phyloP scores from a whole-genome alignment of 768 basidiomycete species.

The Tricholomella constricta region DNA sequence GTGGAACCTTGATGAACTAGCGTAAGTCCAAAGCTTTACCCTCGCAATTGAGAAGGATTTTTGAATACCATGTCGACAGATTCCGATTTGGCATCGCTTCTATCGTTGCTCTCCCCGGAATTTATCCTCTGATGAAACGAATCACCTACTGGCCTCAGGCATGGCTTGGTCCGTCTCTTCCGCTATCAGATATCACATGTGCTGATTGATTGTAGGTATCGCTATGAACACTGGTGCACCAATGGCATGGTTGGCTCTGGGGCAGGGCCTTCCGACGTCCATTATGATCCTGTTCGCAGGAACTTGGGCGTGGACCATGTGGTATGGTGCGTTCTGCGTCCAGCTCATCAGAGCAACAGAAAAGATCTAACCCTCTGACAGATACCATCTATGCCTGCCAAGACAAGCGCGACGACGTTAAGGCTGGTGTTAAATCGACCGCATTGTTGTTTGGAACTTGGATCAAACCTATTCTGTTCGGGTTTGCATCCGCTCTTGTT shows the following conservation, averaged over 20 bases:
- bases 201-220: slow-evolving; percentile 17
- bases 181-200: neutral
- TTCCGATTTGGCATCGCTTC: slow-evolving; percentile 16
- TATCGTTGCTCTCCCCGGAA: slow-evolving; percentile 20
- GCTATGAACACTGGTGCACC: slow-evolving; percentile 36
- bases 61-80: neutral
- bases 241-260: slow-evolving; percentile 31
- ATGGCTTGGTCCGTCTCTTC: slow-evolving; percentile 33
- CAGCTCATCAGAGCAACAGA: neutral
- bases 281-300: slow-evolving; percentile 17
- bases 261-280: slow-evolving; percentile 13
- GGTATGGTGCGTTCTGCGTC: slow-evolving; percentile 17
- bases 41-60: neutral
- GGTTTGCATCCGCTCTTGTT: slow-evolving; percentile 12
- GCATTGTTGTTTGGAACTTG: slow-evolving; percentile 16
- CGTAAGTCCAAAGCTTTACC: slow-evolving; percentile 11
- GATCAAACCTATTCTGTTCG: slow-evolving; percentile 16
- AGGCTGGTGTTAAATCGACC: slow-evolving; percentile 21
- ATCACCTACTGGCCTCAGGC: slow-evolving; percentile 45
- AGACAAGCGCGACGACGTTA: slow-evolving; percentile 59
- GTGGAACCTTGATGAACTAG: slow-evolving; percentile 17
- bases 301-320: slow-evolving; percentile 24
- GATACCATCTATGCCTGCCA: slow-evolving; percentile 65
- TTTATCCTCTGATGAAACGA: slow-evolving; percentile 44
- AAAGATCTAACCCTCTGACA: too few relatives aligned